phyloP scores from a whole-genome alignment of 192 early-diverging fungal species.

The Thoreauomyces humboldtii region DNA sequence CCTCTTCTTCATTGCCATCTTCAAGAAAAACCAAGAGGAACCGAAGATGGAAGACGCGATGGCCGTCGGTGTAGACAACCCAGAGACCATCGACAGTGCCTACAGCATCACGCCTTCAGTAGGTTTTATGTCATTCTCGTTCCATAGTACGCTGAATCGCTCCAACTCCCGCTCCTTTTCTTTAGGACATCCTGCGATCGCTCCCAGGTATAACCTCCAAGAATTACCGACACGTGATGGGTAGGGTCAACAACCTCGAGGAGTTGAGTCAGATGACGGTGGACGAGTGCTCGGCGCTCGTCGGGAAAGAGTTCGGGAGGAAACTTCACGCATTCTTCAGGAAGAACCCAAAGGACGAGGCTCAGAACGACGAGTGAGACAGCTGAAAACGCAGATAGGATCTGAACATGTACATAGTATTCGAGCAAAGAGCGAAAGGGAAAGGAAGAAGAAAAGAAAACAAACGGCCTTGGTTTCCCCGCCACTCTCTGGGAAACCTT shows the following conservation, averaged over 20 bases:
- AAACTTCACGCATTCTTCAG: slow-evolving; percentile 67
- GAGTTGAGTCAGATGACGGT: slow-evolving; percentile 58
- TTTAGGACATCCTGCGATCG: slow-evolving; percentile 69
- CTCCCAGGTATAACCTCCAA: slow-evolving; percentile 81
- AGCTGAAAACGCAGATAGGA: no score
- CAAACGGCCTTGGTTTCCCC: no score
- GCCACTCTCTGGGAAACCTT: no score
- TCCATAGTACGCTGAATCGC: no score
- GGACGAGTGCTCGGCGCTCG: slow-evolving; percentile 42
- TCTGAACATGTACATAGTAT: no score
- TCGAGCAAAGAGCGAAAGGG: no score
- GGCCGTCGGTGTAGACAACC: slow-evolving; percentile 65
- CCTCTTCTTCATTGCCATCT: no score
- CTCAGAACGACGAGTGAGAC: no score
- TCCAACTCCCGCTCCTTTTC: background rate
- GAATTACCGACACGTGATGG: slow-evolving; percentile 79
- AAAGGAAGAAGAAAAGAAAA: no score
- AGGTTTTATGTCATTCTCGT: slow-evolving; percentile 14
- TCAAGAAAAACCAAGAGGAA: slow-evolving; percentile 69
- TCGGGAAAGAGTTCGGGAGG: slow-evolving; percentile 64
- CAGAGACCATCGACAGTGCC: slow-evolving; percentile 61
- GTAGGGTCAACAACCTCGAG: slow-evolving; percentile 56
- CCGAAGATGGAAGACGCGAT: slow-evolving; percentile 70
- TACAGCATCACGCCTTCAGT: slow-evolving; percentile 69
- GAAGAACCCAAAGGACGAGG: slow-evolving; percentile 18